Base-by-base conservation (phyloP, 2,329 filamentous ascomycete species). In the Diaporthe ilicicola region DNA sequence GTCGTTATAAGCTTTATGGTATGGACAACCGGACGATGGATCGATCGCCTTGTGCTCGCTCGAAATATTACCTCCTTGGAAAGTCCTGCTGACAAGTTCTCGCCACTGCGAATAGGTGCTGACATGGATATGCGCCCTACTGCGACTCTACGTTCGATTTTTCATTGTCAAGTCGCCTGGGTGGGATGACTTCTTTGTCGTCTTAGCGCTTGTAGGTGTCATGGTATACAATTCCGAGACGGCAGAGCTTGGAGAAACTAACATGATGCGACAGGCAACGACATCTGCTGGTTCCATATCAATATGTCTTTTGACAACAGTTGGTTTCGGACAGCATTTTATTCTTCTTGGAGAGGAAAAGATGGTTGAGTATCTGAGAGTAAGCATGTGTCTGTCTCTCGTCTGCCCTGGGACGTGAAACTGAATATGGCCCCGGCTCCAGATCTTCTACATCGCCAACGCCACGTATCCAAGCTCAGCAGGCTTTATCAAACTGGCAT, bases 401-500 rank as follows among this genome's bases (percentile, higher is more conserved):
- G 15, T 22, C n/a, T n/a, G 12, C 48, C 9, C 9, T 3, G 22
- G 27, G 10, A 51, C 24, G 17, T 17, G 8, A 29, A 50, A 39
- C 68, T 70, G 22, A 70, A 7, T 7, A 12, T 42, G 4, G 39
- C 4, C 9, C 6, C 17, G 24, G 22, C 27, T 42, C n/a, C 22
- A 72, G 70, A 69, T 71, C 19, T 75, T 75, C 37, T 75, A 75
- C 22, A 34, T 75, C 7, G 72, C 72, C 13, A 75, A 75, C 46
- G 74, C 70, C 17, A 72, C 72, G 1, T 75, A 75, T 22, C 73
- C 74, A 13, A 70, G 69, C 51, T 71, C 73, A 2, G 73, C 74
- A 3, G 74, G 74, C 9, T 68, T 73, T 13, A 75, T 75, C 54
- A 75, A 75, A 44, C n/a, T 75, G 56, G 74, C 74, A n/a, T 29